Percentiles rank a stretch among this genome's conserved stretches.
phyloP scores from a whole-genome alignment of 805 yeast genomes.

The Alloascoidea africana region DNA sequence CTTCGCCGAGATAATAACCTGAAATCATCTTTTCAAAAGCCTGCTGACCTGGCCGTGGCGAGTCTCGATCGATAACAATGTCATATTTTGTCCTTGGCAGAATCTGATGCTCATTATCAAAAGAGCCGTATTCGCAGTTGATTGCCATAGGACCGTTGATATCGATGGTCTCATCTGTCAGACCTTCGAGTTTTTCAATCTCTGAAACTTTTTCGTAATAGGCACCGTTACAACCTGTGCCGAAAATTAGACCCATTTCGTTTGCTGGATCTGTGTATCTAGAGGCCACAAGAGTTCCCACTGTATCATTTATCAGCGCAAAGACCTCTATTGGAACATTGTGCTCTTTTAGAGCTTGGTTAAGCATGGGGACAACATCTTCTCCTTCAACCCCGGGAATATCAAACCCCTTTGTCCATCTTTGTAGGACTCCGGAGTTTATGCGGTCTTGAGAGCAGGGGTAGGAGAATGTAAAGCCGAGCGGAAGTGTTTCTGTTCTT shows the following conservation, averaged over 20 bases:
- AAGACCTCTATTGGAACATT: constrained; percentile 72
- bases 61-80: constrained; percentile 58
- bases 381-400: constrained; percentile 87
- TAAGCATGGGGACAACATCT: constrained; percentile 87
- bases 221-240: constrained; percentile 97
- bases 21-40: constrained; percentile 94
- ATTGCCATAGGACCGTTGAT: constrained; percentile 74
- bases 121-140: constrained; percentile 97
- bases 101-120: constrained; percentile 74
- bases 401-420: constrained; percentile 98
- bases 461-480: constrained; percentile 92
- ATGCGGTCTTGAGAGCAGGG: constrained; percentile 50
- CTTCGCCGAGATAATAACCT: constrained; percentile 91
- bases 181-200: constrained; percentile 73
- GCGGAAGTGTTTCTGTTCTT: constrained; percentile 39
- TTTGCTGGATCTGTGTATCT: constrained; percentile 81
- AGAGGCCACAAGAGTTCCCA: constrained; percentile 94
- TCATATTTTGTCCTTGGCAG: constrained; percentile 90
- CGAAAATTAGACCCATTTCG: constrained; percentile 90
- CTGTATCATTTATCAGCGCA: constrained; percentile 91
- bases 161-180: constrained; percentile 45
- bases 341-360: constrained; percentile 47
- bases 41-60: constrained; percentile 96
- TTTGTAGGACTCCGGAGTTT: constrained; percentile 75
- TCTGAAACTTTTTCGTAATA: constrained; percentile 64